phyloP scores from a whole-genome alignment of 371 early-diverging fungal species.

The Nematocida major region DNA sequence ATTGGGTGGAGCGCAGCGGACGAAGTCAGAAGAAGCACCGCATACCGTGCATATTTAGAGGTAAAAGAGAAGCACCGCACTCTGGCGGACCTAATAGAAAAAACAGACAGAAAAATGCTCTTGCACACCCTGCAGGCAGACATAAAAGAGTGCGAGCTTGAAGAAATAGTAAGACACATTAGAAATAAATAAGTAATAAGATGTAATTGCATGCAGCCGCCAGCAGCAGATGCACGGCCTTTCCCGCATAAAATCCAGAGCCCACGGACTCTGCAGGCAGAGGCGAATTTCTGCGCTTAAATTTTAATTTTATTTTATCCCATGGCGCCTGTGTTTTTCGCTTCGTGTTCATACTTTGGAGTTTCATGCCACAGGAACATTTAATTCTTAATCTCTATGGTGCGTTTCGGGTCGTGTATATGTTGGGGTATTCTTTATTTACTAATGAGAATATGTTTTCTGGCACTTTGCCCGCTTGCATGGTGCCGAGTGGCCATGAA shows the following conservation, averaged over 20 bases:
- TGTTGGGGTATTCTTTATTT: background rate
- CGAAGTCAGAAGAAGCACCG: background rate
- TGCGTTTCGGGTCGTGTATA: slow-evolving; percentile 34
- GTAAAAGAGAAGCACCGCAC: background rate
- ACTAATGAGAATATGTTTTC: slow-evolving; percentile 1
- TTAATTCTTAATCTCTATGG: slow-evolving; percentile 26
- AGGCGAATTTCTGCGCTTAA: background rate
- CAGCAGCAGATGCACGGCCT: too few species aligned
- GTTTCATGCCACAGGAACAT: slow-evolving; percentile 58
- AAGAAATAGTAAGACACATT: slow-evolving; percentile 54
- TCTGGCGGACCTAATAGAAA: background rate
- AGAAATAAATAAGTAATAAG: slow-evolving; percentile 1
- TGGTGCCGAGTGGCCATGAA: background rate
- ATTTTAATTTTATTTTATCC: slow-evolving; percentile 17
- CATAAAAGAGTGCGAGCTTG: slow-evolving; percentile 30
- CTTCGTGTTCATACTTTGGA: slow-evolving; percentile 37
- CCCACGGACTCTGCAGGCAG: too few species aligned
- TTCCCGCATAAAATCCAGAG: too few species aligned
- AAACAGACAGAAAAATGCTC: background rate
- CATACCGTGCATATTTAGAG: background rate
- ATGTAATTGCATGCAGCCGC: too few species aligned
- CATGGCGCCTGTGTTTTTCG: slow-evolving; percentile 38
- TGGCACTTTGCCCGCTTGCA: background rate
- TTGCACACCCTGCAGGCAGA: background rate
- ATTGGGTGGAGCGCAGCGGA: slow-evolving; percentile 5